phyloP scores from a whole-genome alignment of 2,329 filamentous ascomycete genomes.

The Aspergillus nomiae region DNA sequence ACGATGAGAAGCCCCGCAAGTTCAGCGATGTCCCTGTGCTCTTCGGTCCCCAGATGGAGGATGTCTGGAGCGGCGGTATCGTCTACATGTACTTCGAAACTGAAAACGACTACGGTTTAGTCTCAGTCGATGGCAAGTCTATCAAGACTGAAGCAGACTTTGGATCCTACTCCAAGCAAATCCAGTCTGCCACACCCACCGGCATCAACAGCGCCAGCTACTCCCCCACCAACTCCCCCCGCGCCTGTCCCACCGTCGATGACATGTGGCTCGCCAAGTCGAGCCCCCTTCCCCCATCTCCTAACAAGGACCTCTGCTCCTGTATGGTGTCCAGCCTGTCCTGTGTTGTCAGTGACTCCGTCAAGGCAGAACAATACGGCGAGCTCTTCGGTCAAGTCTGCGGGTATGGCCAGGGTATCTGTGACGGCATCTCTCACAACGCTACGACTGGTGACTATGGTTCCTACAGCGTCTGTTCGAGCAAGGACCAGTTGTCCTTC shows the following conservation, averaged over 20 bases:
- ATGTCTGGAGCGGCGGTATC: conserved; percentile 91
- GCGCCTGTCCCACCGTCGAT: conserved; percentile 69
- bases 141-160: conserved; percentile 75
- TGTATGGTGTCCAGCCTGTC: conserved; percentile 79
- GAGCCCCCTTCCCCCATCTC: conserved; percentile 74
- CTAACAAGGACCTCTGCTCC: conserved; percentile 75
- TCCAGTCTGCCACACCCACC: conserved; percentile 67
- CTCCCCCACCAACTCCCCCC: conserved; percentile 67
- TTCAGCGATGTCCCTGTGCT: conserved; percentile 86
- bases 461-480: conserved; percentile 51
- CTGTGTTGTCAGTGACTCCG: conserved; percentile 66
- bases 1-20: conserved; percentile 68
- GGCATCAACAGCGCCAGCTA: conserved; percentile 69
- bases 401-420: conserved; percentile 31
- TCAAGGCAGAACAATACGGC: conserved; percentile 56
- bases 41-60: conserved; percentile 77
- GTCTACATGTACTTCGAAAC: conserved; percentile 99
- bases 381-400: conserved; percentile 65
- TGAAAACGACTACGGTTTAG: conserved; percentile 73
- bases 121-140: conserved; percentile 64
- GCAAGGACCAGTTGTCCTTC: conserved; percentile 49
- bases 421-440: conserved; percentile 44
- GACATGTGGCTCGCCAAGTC: conserved; percentile 66
- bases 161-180: conserved; percentile 67
- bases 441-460: conserved; percentile 46